Base-by-base conservation (phyloP, 2,329 filamentous ascomycete genomes). In the Pezicula rhizophila region DNA sequence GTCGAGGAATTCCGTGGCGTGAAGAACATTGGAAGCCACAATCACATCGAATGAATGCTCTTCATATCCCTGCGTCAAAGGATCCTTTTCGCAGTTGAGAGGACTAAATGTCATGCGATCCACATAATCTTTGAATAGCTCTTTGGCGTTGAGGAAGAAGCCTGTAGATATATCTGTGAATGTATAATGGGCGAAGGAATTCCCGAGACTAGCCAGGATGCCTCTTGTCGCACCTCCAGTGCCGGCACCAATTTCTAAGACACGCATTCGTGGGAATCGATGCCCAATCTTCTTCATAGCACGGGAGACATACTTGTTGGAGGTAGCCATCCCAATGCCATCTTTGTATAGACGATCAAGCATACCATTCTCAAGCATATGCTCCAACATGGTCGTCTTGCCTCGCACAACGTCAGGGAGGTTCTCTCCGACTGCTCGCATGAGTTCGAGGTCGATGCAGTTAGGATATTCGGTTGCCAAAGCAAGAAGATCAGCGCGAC, bases 81-180 rank as follows among this genome's bases (percentile, higher is more conserved):
- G 53, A 17, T 59, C 52, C 14, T 57, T 53, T 12, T 52, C 57
- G 3, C 68, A 55, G 31, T 70, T 60, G 2, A 70, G 58, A 2
- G 55, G 57, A 17, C 59, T 60, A 51, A 64, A 70, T n/a, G 15
- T 44, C 25, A 57, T 52, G 31, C 25, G 43, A 17, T 41, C 14
- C 14, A 10, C 12, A 33, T 28, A 12, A 38, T 58, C 39, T 45
- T 67, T 61, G 12, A 66, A 62, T 4, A 46, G 48, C 28, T 62
- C 55, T 17, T 58, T 50, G 0, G 66, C 69, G 2, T 59, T 53
- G 12, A 67, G 64, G 44, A 76, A 73, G 59, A 71, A 72, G 7
- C 62, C 65, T 3, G 62, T 49, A 0, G 68, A 68, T 11, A 74
- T 66, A 48, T 76, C 73, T 0, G 74, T 76, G 57, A 64, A 77